Evolutionary conservation across 148 eudicot genomes (phyloP), one percentile per base, ranked within the genome.

Genomic region (Cornus controversa): DNA sequence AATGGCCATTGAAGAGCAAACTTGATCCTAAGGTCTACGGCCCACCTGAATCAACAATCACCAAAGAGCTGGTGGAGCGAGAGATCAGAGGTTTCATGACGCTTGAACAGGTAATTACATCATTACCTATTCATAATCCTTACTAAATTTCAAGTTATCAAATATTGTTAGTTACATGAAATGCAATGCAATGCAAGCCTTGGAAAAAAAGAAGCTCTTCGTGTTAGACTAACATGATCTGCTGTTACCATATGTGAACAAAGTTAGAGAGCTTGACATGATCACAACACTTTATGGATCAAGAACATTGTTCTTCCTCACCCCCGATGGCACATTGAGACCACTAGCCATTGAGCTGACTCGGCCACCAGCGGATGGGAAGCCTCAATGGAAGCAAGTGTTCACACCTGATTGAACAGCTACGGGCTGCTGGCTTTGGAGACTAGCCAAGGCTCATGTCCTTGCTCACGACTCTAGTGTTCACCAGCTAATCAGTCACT

Each of bases 201-300:
- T 95, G 20, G 34, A 85, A 65, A 77, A 85, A 64, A 93, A 90
- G 89, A 95, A 82, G 75, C 76, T 95, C 34, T 95, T 93, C 76
- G 80, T 90, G 1, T 50, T 93, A 58, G 97, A 95, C 74, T 95
- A 93, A 79, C 99, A 95, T 81, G 99, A 95, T 80, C n/a, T 85
- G 37, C 79, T 90, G 15, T 37, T 95, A 50, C 99, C 99, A 0
- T 91, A 73, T 29, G 94, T 93, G 67, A 80, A 87, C 80, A 90
- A 81, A 86, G 96, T 93, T 25, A 90, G 96, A 15, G 78, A 82
- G 75, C 37, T 85, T 1, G 58, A 89, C 79, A 91, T 89, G 72
- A 85, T 50, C 18, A 50, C 89, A 8, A 88, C 91, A 2, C 47
- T 95, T 13, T 95, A 93, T 47, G 97, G 97, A 73, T 93, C 97